These are phyloP conservation scores for Suhomyces kilbournensis DNA, from an alignment of 805 yeast genomes.

Conservation along the genomic window DNA sequence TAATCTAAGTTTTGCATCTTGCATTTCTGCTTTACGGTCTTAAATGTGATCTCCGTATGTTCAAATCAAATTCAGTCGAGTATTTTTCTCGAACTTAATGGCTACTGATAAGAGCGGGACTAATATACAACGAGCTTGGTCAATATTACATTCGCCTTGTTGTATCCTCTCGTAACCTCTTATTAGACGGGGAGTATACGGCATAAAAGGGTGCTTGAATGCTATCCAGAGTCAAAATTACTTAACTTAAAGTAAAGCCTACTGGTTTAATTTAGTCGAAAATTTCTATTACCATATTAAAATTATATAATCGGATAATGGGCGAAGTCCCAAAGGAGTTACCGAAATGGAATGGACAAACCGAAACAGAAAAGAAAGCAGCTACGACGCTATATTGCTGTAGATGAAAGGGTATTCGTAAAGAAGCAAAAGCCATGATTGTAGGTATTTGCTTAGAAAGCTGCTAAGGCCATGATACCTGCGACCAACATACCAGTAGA, in stretches of 20 bases:
- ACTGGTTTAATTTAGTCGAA: neutral
- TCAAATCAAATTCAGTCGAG: neutral
- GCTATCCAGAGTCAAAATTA: neutral
- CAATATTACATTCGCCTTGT: neutral
- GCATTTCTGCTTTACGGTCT: too few species aligned
- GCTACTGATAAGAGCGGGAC: neutral
- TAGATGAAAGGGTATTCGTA: neutral
- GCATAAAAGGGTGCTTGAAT: too few species aligned
- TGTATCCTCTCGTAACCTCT: neutral
- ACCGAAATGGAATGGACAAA: neutral
- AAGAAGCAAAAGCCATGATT: neutral
- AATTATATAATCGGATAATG: neutral
- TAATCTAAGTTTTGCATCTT: too few species aligned
- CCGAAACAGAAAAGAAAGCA: neutral
- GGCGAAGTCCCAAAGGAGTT: neutral
- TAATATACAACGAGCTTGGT: neutral
- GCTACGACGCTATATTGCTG: neutral
- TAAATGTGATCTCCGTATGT: too few species aligned
- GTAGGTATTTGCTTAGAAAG: neutral
- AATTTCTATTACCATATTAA: neutral
- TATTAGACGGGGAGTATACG: neutral
- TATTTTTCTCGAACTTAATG: neutral
- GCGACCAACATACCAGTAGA: slow-evolving; percentile 8
- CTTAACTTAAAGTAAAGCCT: neutral
- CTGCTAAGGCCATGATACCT: slow-evolving; percentile 6